Evolutionary conservation across 2,329 filamentous ascomycete genomes (phyloP).

Genomic region (Aspergillus pseudoviridinutans): DNA sequence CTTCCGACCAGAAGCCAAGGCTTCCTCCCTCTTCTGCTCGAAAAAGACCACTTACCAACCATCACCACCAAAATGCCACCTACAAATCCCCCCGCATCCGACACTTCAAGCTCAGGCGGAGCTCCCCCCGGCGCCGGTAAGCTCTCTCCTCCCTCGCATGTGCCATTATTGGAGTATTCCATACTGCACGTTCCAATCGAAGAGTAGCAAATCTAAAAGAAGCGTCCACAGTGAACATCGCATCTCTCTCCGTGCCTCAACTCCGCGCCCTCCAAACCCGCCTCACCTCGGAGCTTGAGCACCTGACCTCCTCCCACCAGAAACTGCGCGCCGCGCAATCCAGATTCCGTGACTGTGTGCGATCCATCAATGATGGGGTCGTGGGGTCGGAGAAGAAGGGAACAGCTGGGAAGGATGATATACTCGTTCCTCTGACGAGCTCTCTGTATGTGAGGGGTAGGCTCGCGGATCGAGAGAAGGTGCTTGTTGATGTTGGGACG

Average conservation of each 20-base stretch:
- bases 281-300: constrained; percentile 91
- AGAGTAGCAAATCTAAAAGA: not conserved
- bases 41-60: not conserved
- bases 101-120: constrained; percentile 20
- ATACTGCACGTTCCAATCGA: not conserved
- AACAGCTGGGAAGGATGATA: constrained; percentile 40
- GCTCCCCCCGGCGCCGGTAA: constrained; percentile 27
- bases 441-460: constrained; percentile 89
- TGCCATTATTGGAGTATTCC: not conserved
- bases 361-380: constrained; percentile 64
- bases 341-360: constrained; percentile 87
- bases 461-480: constrained; percentile 68
- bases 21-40: not conserved
- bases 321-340: constrained; percentile 85
- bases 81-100: constrained; percentile 24
- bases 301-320: constrained; percentile 83
- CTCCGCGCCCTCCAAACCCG: constrained; percentile 91
- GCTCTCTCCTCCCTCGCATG: not conserved
- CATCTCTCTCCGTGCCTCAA: constrained; percentile 75
- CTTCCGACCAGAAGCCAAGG: not conserved
- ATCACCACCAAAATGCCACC: constrained; percentile 20
- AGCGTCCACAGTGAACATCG: constrained; percentile 56
- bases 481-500: constrained; percentile 89
- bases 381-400: constrained; percentile 32
- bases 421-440: constrained; percentile 91